Evolutionary conservation across 345 rosid genomes (phyloP), one percentile per base, ranked within the genome.

Genomic region (Salix caprea): DNA sequence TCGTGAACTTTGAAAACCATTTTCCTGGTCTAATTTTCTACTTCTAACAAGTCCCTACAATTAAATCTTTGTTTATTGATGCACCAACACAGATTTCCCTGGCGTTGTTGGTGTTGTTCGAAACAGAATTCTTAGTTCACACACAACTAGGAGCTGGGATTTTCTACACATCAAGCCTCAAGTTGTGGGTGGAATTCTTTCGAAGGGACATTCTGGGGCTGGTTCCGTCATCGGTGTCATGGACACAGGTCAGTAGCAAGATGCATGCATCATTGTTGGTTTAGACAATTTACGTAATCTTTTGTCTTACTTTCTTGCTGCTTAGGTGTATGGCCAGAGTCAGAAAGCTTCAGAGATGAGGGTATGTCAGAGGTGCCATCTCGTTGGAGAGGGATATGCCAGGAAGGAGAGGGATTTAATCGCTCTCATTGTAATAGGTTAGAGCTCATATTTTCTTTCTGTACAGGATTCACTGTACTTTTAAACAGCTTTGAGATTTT

Each of bases 61-160:
- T 58, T n/a, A 23, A n/a, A n/a, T 58, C 24, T 3, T n/a, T 58
- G 28, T 58, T 58, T 58, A 14, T 58, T 58, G 64, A 58, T 58
- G 14, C 64, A 58, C 28, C 64, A 10, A 58, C 24, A 58, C 64
- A 58, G 64, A 58, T 58, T 58, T 58, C 64, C 64, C 36, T 3
- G 26, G 60, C 24, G 64, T 58, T 23, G 64, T 89, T 4, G 78
- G 86, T 34, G 94, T 92, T 62, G 83, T 90, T 80, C 85, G 83
- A 24, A 86, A 91, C 84, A 86, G 78, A 68, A 74, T 77, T 76
- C 85, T 85, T 85, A 85, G 64, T 71, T 79, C 89, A 67, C 87
- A 83, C 64, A 92, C 97, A 30, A 89, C 93, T n/a, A 87, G 91
- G 82, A 81, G 90, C 66, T 86, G 82, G 88, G 93, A 89, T 74